Percentiles rank a stretch among this genome's conserved stretches.
These are phyloP conservation scores for Podosphaera xanthii DNA, from an alignment of 2,329 filamentous ascomycete genomes.

Conservation along the genomic window DNA sequence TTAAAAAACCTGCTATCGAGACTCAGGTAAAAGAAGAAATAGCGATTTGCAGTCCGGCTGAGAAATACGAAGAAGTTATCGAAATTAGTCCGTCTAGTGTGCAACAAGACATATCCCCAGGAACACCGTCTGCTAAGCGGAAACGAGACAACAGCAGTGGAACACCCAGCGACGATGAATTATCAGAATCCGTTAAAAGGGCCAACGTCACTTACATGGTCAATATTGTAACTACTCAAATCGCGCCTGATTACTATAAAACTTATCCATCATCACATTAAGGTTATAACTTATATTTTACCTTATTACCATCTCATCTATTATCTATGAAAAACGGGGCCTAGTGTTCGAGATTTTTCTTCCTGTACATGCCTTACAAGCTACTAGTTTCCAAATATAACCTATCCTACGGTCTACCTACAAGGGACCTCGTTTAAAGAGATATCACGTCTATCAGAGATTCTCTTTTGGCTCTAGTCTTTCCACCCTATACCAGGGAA, in stretches of 20 bases:
- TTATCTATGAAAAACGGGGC: background rate
- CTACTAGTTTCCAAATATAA: background rate
- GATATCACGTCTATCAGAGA: too few relatives aligned
- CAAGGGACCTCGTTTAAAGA: too few relatives aligned
- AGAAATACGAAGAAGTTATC: conserved; percentile 13
- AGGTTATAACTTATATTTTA: background rate
- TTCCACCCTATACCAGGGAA: too few relatives aligned
- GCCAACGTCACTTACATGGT: background rate
- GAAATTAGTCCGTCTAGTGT: conserved; percentile 15
- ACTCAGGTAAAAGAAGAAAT: conserved; percentile 9
- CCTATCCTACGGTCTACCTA: background rate
- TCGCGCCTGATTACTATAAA: background rate
- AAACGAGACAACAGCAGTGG: conserved; percentile 31
- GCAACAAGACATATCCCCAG: conserved; percentile 20
- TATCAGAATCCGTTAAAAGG: background rate
- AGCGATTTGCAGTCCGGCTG: conserved; percentile 15
- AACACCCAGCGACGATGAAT: background rate
- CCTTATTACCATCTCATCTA: background rate
- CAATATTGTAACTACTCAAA: background rate
- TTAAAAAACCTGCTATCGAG: conserved; percentile 6
- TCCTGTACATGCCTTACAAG: background rate
- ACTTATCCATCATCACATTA: background rate
- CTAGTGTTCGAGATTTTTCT: background rate
- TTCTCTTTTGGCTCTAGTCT: too few relatives aligned
- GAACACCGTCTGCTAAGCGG: conserved; percentile 27